Evolutionary conservation across 257 asterid species (phyloP), one percentile per base, ranked within the genome.

Genomic region (Pogostemon cablin): DNA sequence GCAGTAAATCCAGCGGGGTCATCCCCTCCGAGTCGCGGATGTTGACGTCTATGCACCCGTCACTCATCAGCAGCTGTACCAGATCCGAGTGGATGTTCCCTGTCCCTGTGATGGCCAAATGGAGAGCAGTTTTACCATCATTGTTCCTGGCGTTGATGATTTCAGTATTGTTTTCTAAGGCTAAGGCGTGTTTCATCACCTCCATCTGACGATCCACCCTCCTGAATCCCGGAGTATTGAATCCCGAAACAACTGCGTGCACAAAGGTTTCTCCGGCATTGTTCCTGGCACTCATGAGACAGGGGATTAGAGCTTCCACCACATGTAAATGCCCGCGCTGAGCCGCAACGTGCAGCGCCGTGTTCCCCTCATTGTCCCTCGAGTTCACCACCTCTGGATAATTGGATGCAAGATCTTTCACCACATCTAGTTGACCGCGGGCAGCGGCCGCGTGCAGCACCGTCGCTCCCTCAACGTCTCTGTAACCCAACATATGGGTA

Each of bases 371-470:
- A 15, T 85, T 87, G 83, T 95, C 99, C 2, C 64, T 79, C 7
- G 98, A 86, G 76, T 77, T 81, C 50, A 86, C 73, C 10, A 91
- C 65, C 65, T 79, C 86, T 9, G 78, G 78, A 37, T 73, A 81
- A n/a, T 83, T 76, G 3, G 83, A 81, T 65, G 80, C 20, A 38
- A 91, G 89, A 72, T 88, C 62, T 73, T 78, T 86, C 39, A 95
- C 96, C 39, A 89, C 86, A 98, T 95, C 93, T 73, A 86, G 90
- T 62, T 86, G 95, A 0, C 99, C 96, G 15, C 95, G 80, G 62
- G 87, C 97, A 32, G 99, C 96, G 1, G 99, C 98, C 2, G 98
- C 91, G 47, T 95, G 99, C 55, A 95, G 73, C 49, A 90, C 68
- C 1, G 96, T 86, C 0, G 96, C 90, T 5, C 99, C 99, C 44